Conservation (phyloP, 805 yeast genomes). For the Starmera quercuum region DNA sequence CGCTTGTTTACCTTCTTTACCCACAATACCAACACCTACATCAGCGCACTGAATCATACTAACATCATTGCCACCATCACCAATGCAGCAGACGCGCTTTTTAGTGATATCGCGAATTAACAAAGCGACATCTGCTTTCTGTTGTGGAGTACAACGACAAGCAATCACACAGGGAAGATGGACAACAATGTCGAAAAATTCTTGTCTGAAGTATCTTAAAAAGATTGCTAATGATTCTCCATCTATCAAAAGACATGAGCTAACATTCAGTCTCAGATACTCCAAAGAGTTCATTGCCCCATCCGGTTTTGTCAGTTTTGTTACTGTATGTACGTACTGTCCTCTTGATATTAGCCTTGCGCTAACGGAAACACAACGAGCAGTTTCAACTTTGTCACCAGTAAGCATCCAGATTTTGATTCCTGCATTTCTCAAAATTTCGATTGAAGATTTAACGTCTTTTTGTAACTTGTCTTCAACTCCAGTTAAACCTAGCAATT, state of each 20-base stretch:
- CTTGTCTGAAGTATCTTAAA: slow-evolving; percentile 53
- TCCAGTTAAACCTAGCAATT: slow-evolving; percentile 87
- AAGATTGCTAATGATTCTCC: slow-evolving; percentile 82
- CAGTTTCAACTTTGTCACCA: slow-evolving; percentile 98
- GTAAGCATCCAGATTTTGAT: slow-evolving; percentile 98
- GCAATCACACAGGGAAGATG: slow-evolving; percentile 92
- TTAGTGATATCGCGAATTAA: slow-evolving; percentile 73
- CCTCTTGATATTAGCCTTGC: slow-evolving; percentile 90
- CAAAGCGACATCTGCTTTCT: slow-evolving; percentile 90
- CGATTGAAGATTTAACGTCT: slow-evolving; percentile 88
- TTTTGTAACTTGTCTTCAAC: slow-evolving; percentile 93
- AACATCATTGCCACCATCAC: slow-evolving; percentile 99
- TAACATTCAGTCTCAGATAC: slow-evolving; percentile 53
- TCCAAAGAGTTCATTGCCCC: slow-evolving; percentile 73
- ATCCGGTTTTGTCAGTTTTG: slow-evolving; percentile 49
- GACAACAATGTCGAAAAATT: slow-evolving; percentile 73
- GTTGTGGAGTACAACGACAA: slow-evolving; percentile 98
- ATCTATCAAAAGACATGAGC: slow-evolving; percentile 73
- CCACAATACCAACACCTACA: slow-evolving; percentile 98
- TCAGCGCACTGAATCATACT: slow-evolving; percentile 99
- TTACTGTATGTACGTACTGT: slow-evolving; percentile 83
- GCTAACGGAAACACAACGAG: slow-evolving; percentile 94
- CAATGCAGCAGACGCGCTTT: slow-evolving; percentile 92
- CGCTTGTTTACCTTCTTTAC: slow-evolving; percentile 97
- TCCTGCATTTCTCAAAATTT: slow-evolving; percentile 90